Conservation (phyloP, 2,329 filamentous ascomycete species). For the Cordyceps tenuipes region DNA sequence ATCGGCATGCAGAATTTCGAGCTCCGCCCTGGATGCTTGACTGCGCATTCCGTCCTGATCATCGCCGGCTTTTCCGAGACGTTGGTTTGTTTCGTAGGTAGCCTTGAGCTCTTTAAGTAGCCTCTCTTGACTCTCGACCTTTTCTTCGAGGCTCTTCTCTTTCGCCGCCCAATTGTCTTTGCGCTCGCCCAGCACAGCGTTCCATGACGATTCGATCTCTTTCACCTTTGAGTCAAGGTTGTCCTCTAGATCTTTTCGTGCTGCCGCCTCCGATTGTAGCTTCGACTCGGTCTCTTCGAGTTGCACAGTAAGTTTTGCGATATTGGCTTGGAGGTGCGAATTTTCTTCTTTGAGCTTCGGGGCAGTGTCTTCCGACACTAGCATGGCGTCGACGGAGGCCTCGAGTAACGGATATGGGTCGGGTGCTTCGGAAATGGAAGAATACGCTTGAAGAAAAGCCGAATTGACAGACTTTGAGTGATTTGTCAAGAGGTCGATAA, state of each 20-base stretch:
- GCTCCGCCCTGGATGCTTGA: conserved; percentile 74
- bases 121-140: conserved; percentile 87
- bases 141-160: conserved; percentile 84
- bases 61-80: conserved; percentile 67
- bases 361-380: conserved; percentile 84
- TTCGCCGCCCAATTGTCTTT: conserved; percentile 94
- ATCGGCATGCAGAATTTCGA: conserved; percentile 89
- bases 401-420: conserved; percentile 95
- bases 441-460: conserved; percentile 87
- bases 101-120: conserved; percentile 92
- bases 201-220: conserved; percentile 85
- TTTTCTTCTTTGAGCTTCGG: conserved; percentile 88
- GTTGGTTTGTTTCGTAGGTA: conserved; percentile 91
- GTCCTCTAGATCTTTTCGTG: conserved; percentile 67
- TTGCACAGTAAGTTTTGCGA: conserved; percentile 67
- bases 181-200: conserved; percentile 83
- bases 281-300: conserved; percentile 75
- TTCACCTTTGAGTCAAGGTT: conserved; percentile 72
- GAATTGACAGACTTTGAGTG: conserved; percentile 93
- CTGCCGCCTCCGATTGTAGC: conserved; percentile 67
- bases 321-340: conserved; percentile 70
- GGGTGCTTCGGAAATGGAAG: conserved; percentile 85
- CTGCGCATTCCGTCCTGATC: conserved; percentile 47
- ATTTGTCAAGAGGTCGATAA: conserved; percentile 92
- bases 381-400: conserved; percentile 88